Conservation (phyloP, 345 rosid species). For the Populus alba region DNA sequence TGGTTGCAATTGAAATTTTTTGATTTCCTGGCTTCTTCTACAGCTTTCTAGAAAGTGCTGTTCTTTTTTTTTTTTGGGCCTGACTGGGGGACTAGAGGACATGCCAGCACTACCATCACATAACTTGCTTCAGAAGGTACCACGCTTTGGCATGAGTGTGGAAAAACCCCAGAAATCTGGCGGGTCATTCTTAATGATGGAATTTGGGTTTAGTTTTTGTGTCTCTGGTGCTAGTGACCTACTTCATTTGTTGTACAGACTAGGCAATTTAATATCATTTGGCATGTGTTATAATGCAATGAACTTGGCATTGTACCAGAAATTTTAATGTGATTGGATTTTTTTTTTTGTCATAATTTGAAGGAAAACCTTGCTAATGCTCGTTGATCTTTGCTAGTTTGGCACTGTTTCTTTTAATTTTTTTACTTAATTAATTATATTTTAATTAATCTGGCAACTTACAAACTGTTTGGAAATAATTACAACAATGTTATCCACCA, state of each 20-base stretch:
- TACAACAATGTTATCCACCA: conserved; percentile 11
- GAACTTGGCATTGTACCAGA: not conserved
- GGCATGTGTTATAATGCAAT: not conserved
- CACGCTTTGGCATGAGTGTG: not conserved
- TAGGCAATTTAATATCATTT: too few relatives aligned
- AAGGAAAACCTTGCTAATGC: not conserved
- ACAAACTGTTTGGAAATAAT: not conserved
- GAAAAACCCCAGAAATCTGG: not conserved
- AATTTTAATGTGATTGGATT: not conserved
- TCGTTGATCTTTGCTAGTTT: not conserved
- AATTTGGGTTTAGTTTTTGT: not conserved
- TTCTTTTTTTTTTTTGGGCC: not conserved
- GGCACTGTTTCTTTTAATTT: not conserved
- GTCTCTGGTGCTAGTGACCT: not conserved
- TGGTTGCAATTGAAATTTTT: too few relatives aligned
- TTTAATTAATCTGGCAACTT: not conserved
- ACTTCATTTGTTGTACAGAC: not conserved
- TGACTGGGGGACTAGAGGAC: not conserved
- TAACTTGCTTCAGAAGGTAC: not conserved
- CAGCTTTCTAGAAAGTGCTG: too few relatives aligned
- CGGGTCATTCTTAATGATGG: not conserved
- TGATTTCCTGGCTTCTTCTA: too few relatives aligned
- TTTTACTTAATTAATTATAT: not conserved
- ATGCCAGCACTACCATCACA: not conserved
- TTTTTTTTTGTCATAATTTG: not conserved